phyloP scores from a whole-genome alignment of 345 rosid genomes.

The Erucastrum elatum region DNA sequence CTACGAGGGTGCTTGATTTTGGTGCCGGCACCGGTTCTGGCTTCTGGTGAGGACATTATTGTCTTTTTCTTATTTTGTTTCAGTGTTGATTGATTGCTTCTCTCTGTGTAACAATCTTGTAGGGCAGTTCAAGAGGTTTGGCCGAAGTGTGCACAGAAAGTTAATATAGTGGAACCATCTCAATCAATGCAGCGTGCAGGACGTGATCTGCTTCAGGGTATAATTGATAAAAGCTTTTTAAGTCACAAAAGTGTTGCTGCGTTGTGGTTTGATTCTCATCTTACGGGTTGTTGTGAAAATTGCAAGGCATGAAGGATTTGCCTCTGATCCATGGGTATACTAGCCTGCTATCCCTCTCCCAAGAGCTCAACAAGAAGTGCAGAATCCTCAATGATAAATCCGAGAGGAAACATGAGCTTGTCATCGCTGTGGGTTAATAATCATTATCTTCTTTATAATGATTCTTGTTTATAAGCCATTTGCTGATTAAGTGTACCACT shows the following conservation, averaged over 20 bases:
- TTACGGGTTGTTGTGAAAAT: conserved; percentile 1
- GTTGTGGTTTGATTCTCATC: conserved; percentile 3
- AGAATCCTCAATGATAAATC: conserved; percentile 32
- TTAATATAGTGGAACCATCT: conserved; percentile 89
- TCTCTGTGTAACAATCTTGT: conserved; percentile 6
- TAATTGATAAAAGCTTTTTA: too few species aligned
- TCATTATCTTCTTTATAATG: too few species aligned
- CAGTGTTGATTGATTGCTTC: conserved; percentile 13
- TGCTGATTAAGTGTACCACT: conserved; percentile 14
- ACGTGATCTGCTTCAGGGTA: conserved; percentile 57
- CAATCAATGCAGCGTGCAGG: conserved; percentile 98
- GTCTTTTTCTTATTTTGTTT: neutral
- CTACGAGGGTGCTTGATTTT: conserved; percentile 76
- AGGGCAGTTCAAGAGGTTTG: conserved; percentile 94
- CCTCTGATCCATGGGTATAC: conserved; percentile 80
- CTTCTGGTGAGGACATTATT: conserved; percentile 62
- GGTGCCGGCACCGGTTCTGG: conserved; percentile 98
- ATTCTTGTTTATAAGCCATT: conserved; percentile 22
- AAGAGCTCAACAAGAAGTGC: conserved; percentile 42
- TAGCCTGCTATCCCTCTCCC: conserved; percentile 68
- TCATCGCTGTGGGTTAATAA: conserved; percentile 76
- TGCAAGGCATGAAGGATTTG: conserved; percentile 65
- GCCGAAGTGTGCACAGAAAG: conserved; percentile 71
- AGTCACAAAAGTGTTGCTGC: neutral
- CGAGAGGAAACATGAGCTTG: conserved; percentile 89